Base-by-base conservation (phyloP, 202 grass and related monocot species). In the Schoenoplectus triqueter region DNA sequence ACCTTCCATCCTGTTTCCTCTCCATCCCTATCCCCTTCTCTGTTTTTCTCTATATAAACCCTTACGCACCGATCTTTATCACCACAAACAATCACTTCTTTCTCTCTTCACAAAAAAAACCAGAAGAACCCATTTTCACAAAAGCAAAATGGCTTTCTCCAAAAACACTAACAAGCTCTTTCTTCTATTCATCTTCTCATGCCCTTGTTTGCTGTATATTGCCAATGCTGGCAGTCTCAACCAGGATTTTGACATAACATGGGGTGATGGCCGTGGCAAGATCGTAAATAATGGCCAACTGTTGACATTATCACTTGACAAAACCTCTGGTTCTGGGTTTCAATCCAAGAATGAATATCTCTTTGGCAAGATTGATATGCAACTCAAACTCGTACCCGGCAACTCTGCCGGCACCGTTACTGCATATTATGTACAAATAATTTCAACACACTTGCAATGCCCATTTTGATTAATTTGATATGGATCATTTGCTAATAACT, bases 351-450 rank as follows among this genome's bases (percentile, higher is more conserved):
- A 86, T 80, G 90, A 99, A 52, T 99, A 99, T 88, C 87, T 95
- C 31, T 99, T 86, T 86, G 93, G 96, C 49, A 95, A 95, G 90
- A 99, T 99, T 82, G 96, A 98, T 80, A 91, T 98, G 93, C 93
- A 98, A 88, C 81, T 98, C 63, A 94, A 89, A 90, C 96, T 98
- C 20, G 96, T 98, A 10, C 80, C 93, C 1, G 96, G 93, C 50
- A 98, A 98, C 88, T 95, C 93, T 1, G 96, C 96, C 19, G 96
- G 96, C 81, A 99, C 96, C 2, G 96, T 95, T 81, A 94, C 96
- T 0, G 92, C 96, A 3, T 95, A 95, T 85, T 99, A 99, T 86
- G 92, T 97, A 84, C 7, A 0, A 4, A 6, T 21, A 2, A 0
- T 48, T 7, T 44, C 14, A 19, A 17, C 0, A 10, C n/a, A 71